Evolutionary conservation across 1,284 basidiomycete genomes (phyloP), one percentile per base, ranked within the genome.

Genomic region (Neolentinus lepideus): DNA sequence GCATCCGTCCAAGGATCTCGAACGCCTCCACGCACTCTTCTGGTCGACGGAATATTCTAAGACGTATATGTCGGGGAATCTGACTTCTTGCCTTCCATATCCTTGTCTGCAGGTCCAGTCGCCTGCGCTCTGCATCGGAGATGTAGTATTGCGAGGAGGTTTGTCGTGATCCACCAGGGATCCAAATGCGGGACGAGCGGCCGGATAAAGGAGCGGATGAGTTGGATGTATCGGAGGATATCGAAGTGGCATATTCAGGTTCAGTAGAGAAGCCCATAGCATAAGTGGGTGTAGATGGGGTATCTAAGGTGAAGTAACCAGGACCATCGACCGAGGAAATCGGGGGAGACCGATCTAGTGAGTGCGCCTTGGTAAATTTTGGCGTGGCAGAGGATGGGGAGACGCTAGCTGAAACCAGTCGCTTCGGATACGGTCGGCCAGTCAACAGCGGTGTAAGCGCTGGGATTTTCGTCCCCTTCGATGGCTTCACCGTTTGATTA

Each of bases 21-120:
- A 56, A 56, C 31, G 75, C 77, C 65, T 89, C 88, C 6, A 79
- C 72, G 62, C 88, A 90, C 60, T 91, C 86, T 57, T 64, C 68
- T 6, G 88, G 84, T 38, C 80, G 67, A 60, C 79, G 75, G 63
- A 91, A 91, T 21, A 90, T 67, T 50, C 85, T 75, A 64, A 91
- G 67, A 14, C 72, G 69, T 10, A 88, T 73, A 57, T 79, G 70
- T 26, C 66, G 62, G 12, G 85, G 83, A 58, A 87, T 77, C 61
- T 74, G 67, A 54, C 71, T 70, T 54, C 85, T 71, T 22, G 85
- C 86, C 55, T 71, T 72, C 68, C 80, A 81, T 53, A 90, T 75
- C 36, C 88, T 70, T 59, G 67, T 67, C 69, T 88, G 85, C 59
- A 90, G 62, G 25, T 83, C 80, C 52, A 68, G 62, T 57, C 79